A percentile compares a stretch with the other conserved stretches of the same genome.
Conservation (phyloP, 805 yeast species). For the Saturnispora galanensis region DNA sequence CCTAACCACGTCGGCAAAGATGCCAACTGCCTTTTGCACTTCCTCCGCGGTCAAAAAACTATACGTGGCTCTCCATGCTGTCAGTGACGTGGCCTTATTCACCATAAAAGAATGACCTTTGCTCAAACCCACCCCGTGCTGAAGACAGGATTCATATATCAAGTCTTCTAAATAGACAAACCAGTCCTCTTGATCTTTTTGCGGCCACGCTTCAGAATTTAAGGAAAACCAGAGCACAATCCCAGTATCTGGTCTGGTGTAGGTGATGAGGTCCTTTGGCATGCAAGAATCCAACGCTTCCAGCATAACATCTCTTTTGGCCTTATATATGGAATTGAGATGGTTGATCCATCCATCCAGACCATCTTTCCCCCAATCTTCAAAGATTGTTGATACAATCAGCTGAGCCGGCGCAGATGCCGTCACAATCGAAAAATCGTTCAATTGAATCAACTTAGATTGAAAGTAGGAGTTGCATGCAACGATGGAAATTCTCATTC, state of each 20-base stretch:
- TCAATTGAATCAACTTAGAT: constrained; percentile 42
- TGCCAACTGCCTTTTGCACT: constrained; percentile 18
- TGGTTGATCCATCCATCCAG: constrained; percentile 64
- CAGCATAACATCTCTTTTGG: constrained; percentile 51
- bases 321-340: constrained; percentile 50
- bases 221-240: constrained; percentile 35
- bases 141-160: constrained; percentile 17
- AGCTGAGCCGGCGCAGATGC: constrained; percentile 72
- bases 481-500: constrained; percentile 64
- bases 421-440: constrained; percentile 64
- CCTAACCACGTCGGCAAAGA: not conserved
- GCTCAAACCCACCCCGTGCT: constrained; percentile 21
- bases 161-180: constrained; percentile 23
- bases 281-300: constrained; percentile 38
- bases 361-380: constrained; percentile 50
- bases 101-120: constrained; percentile 29
- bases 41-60: constrained; percentile 21
- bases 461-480: constrained; percentile 50
- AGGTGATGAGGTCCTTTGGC: constrained; percentile 34
- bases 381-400: constrained; percentile 45
- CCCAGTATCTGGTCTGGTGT: constrained; percentile 35
- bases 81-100: constrained; percentile 12
- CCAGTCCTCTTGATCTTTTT: constrained; percentile 31
- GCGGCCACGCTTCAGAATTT: constrained; percentile 29
- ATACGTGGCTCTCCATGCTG: constrained; percentile 27